These are phyloP conservation scores for Harringtonia lauricola DNA, from an alignment of 2,329 filamentous ascomycete species.

Conservation along the genomic window DNA sequence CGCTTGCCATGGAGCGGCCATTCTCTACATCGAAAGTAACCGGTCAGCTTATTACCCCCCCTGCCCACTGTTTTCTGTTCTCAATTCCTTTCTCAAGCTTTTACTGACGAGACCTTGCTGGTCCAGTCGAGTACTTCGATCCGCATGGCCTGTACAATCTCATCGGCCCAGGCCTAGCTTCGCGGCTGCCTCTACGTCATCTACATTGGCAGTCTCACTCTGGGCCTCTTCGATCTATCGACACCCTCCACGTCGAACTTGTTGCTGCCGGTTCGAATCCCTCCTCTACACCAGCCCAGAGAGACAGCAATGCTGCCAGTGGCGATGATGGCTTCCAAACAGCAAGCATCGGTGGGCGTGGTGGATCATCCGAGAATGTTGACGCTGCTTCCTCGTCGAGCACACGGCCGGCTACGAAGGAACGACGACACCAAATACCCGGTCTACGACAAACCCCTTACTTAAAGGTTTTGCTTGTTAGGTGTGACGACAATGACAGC, in stretches of 20 bases:
- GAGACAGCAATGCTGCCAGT: conserved; percentile 16
- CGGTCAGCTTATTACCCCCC: conserved; percentile 33
- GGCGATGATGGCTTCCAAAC: conserved; percentile 52
- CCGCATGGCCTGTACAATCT: conserved; percentile 80
- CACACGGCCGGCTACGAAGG: conserved; percentile 27
- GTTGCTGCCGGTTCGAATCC: conserved; percentile 47
- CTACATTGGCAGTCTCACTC: conserved; percentile 95
- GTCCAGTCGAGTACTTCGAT: conserved; percentile 86
- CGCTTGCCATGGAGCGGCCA: conserved; percentile 50
- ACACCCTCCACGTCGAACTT: conserved; percentile 82
- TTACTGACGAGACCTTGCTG: background rate
- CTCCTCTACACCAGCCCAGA: conserved; percentile 14
- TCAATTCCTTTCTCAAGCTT: too few relatives aligned
- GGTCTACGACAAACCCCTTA: conserved; percentile 89
- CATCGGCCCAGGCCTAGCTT: conserved; percentile 64
- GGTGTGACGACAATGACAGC: conserved; percentile 90
- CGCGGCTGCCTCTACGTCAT: conserved; percentile 76
- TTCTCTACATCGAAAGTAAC: conserved; percentile 69
- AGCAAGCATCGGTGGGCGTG: conserved; percentile 35
- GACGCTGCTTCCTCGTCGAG: conserved; percentile 23
- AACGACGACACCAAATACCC: conserved; percentile 85
- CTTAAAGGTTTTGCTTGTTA: conserved; percentile 76
- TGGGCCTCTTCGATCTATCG: conserved; percentile 84
- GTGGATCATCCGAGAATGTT: conserved; percentile 25
- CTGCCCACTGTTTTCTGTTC: background rate